phyloP scores from a whole-genome alignment of 257 asterid species.

The Nicotiana obtusifolia region DNA sequence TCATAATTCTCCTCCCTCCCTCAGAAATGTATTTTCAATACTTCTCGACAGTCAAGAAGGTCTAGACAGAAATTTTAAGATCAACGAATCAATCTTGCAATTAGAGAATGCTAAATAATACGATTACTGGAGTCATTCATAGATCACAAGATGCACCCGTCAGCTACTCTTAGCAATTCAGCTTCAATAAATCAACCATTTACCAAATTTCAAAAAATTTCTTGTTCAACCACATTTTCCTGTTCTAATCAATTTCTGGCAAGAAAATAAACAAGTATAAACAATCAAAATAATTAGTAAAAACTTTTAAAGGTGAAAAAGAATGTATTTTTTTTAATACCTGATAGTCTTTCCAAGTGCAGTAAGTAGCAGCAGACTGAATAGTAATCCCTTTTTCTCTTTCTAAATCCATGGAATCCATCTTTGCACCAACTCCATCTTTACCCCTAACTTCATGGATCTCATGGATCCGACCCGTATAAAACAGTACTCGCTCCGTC shows the following conservation, averaged over 20 bases:
- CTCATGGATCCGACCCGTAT: slow-evolving; percentile 97
- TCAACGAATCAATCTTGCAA: no score
- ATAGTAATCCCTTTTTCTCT: slow-evolving; percentile 98
- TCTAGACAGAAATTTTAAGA: no score
- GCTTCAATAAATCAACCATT: background rate
- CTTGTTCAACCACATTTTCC: background rate
- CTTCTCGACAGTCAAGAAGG: no score
- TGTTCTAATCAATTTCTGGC: background rate
- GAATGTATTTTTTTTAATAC: slow-evolving; percentile 17
- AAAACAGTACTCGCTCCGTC: slow-evolving; percentile 79
- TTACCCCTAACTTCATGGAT: slow-evolving; percentile 94
- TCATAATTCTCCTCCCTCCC: no score
- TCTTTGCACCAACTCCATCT: slow-evolving; percentile 98
- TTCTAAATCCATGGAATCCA: slow-evolving; percentile 99
- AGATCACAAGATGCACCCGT: no score
- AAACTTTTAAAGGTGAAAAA: background rate
- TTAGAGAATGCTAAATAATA: no score
- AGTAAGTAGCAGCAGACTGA: slow-evolving; percentile 96
- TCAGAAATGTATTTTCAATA: no score
- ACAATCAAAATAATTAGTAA: background rate
- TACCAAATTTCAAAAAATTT: no score
- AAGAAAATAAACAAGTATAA: background rate
- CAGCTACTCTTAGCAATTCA: background rate
- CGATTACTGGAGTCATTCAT: no score
- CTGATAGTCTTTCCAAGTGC: slow-evolving; percentile 93